These are phyloP conservation scores for Neurospora sp. DNA, from an alignment of 2,329 filamentous ascomycete genomes.

Conservation along the genomic window DNA sequence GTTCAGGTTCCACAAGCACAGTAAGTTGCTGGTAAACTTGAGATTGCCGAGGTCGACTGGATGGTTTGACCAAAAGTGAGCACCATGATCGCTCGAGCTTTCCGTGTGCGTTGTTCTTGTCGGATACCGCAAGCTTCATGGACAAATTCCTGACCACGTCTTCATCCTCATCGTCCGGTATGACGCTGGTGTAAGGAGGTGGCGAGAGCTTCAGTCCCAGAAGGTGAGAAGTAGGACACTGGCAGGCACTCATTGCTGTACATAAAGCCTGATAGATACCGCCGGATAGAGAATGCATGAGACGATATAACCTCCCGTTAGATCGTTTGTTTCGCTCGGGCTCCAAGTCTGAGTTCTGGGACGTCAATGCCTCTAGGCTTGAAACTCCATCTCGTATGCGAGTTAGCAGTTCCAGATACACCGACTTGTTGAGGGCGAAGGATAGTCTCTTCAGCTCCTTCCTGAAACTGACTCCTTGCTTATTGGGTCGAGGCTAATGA, in stretches of 20 bases:
- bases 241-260: conserved; percentile 13
- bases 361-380: conserved; percentile 15
- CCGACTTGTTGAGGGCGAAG: conserved; percentile 8
- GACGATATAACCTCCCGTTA: conserved; percentile 11
- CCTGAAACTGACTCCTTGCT: not conserved
- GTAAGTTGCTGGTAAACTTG: not conserved
- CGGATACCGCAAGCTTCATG: conserved; percentile 6
- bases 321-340: conserved; percentile 11
- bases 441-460: conserved; percentile 7
- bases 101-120: not conserved
- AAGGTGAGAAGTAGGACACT: conserved; percentile 14
- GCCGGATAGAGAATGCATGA: conserved; percentile 14
- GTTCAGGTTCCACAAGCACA: not conserved
- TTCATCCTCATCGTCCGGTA: conserved; percentile 12
- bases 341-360: conserved; percentile 15
- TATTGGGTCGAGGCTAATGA: not conserved
- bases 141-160: conserved; percentile 4
- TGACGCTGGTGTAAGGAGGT: not conserved
- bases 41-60: not conserved
- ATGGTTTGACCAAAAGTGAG: not conserved
- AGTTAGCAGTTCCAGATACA: conserved; percentile 5
- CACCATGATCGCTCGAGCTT: not conserved
- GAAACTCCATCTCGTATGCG: conserved; percentile 15
- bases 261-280: conserved; percentile 18
- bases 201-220: conserved; percentile 11